Evolutionary conservation across 495 filamentous ascomycete species (phyloP), one percentile per base, ranked within the genome.

Genomic region (Neurospora africana): DNA sequence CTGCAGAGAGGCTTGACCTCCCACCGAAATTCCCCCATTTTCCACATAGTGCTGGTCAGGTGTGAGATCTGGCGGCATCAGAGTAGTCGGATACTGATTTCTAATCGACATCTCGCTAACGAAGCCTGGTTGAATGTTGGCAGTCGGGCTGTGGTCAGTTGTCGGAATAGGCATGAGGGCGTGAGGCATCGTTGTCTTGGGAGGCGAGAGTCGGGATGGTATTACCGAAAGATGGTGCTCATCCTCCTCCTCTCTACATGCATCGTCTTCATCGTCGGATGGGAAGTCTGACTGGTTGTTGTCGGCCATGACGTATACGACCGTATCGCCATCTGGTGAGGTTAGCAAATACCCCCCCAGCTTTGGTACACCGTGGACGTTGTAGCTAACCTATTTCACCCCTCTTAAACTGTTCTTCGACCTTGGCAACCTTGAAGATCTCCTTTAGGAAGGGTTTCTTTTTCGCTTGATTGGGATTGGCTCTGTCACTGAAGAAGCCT

Each of bases 401-500:
- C 67, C 86, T 84, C 58, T 84, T 80, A 73, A 82, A 91, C 11
- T 84, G 80, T 74, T 92, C 90, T 76, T 93, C 89, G 74, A 82
- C 80, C 69, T 83, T 83, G 27, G 91, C 89, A 23, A 92, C 85
- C 70, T 86, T 87, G 77, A 91, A 92, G 6, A 92, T 87, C 76
- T 91, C 90, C 72, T 89, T 87, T 23, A 93, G 70, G 27, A 77
- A 84, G 2, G 79, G 72, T 70, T 75, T 82, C 76, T 86, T 87
- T 37, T 77, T 74, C 4, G 71, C 47, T 41, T 87, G 87, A 17
- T 75, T 79, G 1, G 80, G 79, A 8, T 80, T 82, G 6, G 81
- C 81, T 11, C 82, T 82, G 40, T 84, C 82, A 27, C 74, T 75
- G 71, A 86, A 86, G 75, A 80, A 87, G 7, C 75, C 70, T 2